Base-by-base conservation (phyloP, 2,329 filamentous ascomycete genomes). In the Cordyceps fumosorosea region DNA sequence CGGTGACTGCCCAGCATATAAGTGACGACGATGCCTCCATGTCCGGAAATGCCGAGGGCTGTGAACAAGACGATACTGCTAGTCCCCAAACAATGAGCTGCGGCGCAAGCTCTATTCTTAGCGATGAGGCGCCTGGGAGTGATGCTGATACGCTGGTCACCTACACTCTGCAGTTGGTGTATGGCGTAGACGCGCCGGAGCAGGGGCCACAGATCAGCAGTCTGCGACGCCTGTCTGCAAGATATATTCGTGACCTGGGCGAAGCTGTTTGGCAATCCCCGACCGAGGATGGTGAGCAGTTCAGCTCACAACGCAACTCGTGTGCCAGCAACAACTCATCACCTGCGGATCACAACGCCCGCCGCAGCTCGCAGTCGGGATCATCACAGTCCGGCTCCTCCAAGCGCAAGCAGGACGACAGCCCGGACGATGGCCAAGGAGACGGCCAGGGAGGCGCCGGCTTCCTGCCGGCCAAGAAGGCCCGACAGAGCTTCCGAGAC, bases 111-210 rank as follows among this genome's bases (percentile, higher is more conserved):
- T 68, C 67, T 3, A 66, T 68, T 5, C 66, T 66, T 1, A 70
- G 69, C 3, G 71, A 74, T 8, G 72, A 75, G 48, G 64, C 71
- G 7, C 69, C 72, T 0, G 62, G 66, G 2, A 73, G 75, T 1
- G 75, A 77, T 56, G 70, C 71, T 16, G 74, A 75, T 16, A 65
- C 68, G 0, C 64, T 77, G 2, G 68, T 77, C 20, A 71, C 72
- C 47, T 77, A 75, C 52, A 68, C 71, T 0, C 68, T 77, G 0
- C 75, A 77, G 40, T 55, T 76, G 0, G 70, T 73, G 5, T 77
- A 76, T 57, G 75, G 75, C 2, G 66, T 77, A 0, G 74, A 77
- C 22, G 65, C 75, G 12, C 68, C 70, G 4, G 74, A 76, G 18
- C 48, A 37, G 12, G 56, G 44, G 22, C 34, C 47, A 3, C 56